Base-by-base conservation (phyloP, 1,284 basidiomycete species). In the Lentinula novae-zelandiae region DNA sequence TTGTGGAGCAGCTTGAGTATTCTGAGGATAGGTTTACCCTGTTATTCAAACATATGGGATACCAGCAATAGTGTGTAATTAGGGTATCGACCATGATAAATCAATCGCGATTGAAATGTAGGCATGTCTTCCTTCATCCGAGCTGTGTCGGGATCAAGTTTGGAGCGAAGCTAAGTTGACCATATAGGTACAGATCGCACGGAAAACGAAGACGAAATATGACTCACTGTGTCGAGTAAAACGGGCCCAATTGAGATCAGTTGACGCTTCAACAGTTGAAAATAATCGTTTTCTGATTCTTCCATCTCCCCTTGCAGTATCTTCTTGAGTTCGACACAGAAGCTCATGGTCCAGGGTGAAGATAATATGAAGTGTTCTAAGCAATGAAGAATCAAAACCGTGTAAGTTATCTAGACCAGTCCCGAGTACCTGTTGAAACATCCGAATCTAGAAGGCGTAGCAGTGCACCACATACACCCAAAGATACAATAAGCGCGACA, bases 331-430 rank as follows among this genome's bases (percentile, higher is more conserved):
- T 72, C 67, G 4, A 67, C 66, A 50, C 66, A 66, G 36, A 86
- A 67, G 36, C 71, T 77, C n/a, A 70, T 68, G 5, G 82, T 79
- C 80, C 84, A 85, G 5, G 81, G 79, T 22, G 81, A 85, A 17
- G 68, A 67, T 10, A 74, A 54, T 50, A 76, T 67, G 62, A 71
- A 78, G 9, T 65, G 66, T 44, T 66, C 75, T 78, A 49, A 22
- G 17, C 31, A 48, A 46, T 20, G n/a, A 48, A 51, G 40, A 31
- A 54, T 54, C 33, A 42, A 52, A 46, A 20, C 8, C 20, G 50
- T 10, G 10, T 51, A n/a, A 51, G 12, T 5, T 22, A 40, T 34
- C 12, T 20, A 36, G 31, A 33, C 42, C 2, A 52, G 22, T 17
- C 22, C 63, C 76, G 13, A 27, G 63, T 68, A 84, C 83, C 65